phyloP scores from a whole-genome alignment of 768 basidiomycete genomes.

The Podaxis sp. region DNA sequence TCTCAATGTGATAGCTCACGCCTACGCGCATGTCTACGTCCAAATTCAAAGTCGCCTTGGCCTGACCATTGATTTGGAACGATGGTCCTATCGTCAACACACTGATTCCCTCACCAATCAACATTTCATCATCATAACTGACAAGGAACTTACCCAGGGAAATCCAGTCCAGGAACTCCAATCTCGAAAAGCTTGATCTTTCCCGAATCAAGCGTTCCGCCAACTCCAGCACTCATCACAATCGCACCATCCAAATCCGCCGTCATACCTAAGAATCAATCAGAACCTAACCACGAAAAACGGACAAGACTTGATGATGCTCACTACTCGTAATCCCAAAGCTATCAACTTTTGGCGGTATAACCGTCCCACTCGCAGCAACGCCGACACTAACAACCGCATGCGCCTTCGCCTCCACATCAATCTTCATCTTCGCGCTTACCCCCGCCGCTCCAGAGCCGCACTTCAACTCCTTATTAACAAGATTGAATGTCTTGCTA shows the following conservation, averaged over 20 bases:
- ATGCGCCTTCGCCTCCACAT: slow-evolving; percentile 32
- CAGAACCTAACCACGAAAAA: not conserved
- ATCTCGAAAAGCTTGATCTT: slow-evolving; percentile 38
- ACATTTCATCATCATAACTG: not conserved
- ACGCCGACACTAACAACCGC: slow-evolving; percentile 38
- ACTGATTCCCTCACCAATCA: slow-evolving; percentile 21
- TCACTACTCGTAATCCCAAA: slow-evolving; percentile 36
- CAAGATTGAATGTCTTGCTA: slow-evolving; percentile 30
- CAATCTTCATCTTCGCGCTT: slow-evolving; percentile 25
- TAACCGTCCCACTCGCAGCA: slow-evolving; percentile 41
- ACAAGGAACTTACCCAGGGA: slow-evolving; percentile 41
- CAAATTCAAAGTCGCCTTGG: slow-evolving; percentile 34
- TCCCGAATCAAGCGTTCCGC: slow-evolving; percentile 43
- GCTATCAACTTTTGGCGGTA: slow-evolving; percentile 40
- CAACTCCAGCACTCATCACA: slow-evolving; percentile 34
- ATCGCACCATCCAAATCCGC: slow-evolving; percentile 40
- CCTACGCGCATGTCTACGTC: slow-evolving; percentile 41
- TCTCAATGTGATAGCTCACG: slow-evolving; percentile 41
- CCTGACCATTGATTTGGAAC: slow-evolving; percentile 41
- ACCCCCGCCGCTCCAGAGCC: slow-evolving; percentile 16
- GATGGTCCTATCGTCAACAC: slow-evolving; percentile 49
- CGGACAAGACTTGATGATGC: slow-evolving; percentile 12
- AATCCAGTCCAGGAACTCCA: slow-evolving; percentile 47
- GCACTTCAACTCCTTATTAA: slow-evolving; percentile 30
- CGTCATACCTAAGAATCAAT: slow-evolving; percentile 29